Evolutionary conservation across 2,329 filamentous ascomycete species (phyloP).

Genomic region (Pestalotiopsis sp.): DNA sequence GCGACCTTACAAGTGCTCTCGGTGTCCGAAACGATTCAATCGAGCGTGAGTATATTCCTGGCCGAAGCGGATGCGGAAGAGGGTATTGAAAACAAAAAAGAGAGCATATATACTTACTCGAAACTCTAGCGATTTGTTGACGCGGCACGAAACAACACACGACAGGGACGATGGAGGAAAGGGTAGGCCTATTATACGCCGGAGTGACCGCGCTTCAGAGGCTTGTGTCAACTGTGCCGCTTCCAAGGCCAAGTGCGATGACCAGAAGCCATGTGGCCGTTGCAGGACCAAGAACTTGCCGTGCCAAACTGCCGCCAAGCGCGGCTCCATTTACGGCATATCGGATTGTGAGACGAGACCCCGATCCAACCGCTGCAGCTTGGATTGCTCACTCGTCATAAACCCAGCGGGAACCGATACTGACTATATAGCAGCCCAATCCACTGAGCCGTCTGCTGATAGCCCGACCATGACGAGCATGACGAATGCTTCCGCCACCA

Average conservation of each 20-base stretch:
- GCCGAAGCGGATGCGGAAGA: not conserved
- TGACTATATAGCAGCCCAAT: not conserved
- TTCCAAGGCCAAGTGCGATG: conserved; percentile 31
- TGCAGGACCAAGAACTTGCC: conserved; percentile 24
- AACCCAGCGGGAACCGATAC: not conserved
- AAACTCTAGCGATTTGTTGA: conserved; percentile 27
- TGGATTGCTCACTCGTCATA: not conserved
- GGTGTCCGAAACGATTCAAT: conserved; percentile 30
- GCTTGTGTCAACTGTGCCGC: conserved; percentile 27
- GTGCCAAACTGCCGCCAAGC: conserved; percentile 24
- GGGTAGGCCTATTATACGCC: conserved; percentile 25
- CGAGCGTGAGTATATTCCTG: conserved; percentile 23
- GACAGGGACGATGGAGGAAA: conserved; percentile 26
- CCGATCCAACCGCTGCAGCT: not conserved
- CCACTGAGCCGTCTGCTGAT: not conserved
- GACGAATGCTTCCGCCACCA: not conserved
- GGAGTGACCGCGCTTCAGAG: conserved; percentile 28
- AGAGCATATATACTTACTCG: not conserved
- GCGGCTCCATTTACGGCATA: conserved; percentile 18
- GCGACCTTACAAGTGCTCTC: conserved; percentile 28
- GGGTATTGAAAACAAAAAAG: too few relatives aligned
- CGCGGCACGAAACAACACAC: conserved; percentile 30
- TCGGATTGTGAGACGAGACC: conserved; percentile 17
- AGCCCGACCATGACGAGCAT: conserved; percentile 1
- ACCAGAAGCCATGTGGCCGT: conserved; percentile 29